These are phyloP conservation scores for Fusarium nodosum DNA, from an alignment of 2,329 filamentous ascomycete species.

Conservation along the genomic window DNA sequence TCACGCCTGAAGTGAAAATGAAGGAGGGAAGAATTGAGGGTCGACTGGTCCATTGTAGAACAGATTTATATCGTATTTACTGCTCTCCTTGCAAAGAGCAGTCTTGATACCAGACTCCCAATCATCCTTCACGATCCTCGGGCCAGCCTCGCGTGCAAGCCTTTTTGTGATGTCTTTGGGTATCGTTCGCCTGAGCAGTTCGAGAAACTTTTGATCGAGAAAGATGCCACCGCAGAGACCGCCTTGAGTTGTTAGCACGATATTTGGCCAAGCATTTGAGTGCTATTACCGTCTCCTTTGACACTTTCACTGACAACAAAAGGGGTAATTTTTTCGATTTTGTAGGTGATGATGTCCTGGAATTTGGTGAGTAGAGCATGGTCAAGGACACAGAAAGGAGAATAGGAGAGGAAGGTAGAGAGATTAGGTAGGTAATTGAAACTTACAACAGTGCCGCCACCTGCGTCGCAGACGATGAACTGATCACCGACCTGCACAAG, in stretches of 20 bases:
- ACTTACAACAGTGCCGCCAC: constrained; percentile 56
- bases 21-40: neutral
- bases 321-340: constrained; percentile 45
- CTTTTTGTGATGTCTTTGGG: constrained; percentile 25
- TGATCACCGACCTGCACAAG: constrained; percentile 38
- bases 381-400: neutral
- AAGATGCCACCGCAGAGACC: constrained; percentile 58
- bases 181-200: constrained; percentile 48
- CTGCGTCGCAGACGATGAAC: constrained; percentile 57
- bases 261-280: neutral
- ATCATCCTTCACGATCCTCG: constrained; percentile 41
- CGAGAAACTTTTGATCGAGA: constrained; percentile 57
- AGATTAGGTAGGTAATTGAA: no score
- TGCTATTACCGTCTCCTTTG: constrained; percentile 53
- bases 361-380: neutral
- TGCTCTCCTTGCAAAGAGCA: constrained; percentile 31
- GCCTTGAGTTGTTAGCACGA: constrained; percentile 43
- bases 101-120: constrained; percentile 54
- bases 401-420: neutral
- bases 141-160: constrained; percentile 3
- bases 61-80: constrained; percentile 24
- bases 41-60: constrained; percentile 3
- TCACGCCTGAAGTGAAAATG: constrained; percentile 27
- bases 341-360: constrained; percentile 59
- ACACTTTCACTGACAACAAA: constrained; percentile 56